These are phyloP conservation scores for Amoebophrya sp. DNA, from an alignment of 169 alveolate genomes.

Conservation along the genomic window DNA sequence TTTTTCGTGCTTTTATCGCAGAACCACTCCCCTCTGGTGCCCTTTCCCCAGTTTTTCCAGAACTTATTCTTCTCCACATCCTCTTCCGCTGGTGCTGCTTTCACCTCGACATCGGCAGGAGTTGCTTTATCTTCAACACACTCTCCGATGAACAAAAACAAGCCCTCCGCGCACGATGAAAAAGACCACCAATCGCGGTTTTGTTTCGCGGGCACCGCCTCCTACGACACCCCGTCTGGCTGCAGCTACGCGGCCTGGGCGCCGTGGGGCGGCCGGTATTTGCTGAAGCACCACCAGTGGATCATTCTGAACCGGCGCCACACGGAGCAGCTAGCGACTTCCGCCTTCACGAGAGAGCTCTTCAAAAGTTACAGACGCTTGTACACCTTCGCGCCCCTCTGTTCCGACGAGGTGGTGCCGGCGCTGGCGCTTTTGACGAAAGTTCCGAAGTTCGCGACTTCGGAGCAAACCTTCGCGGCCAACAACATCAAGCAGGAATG, in stretches of 20 bases:
- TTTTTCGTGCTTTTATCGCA: neutral
- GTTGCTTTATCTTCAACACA: too few species aligned
- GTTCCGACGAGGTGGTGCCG: neutral
- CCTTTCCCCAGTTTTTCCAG: neutral
- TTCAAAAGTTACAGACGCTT: neutral
- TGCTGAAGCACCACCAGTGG: slow-evolving; percentile 4
- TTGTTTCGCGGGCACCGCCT: neutral
- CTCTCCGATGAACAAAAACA: too few species aligned
- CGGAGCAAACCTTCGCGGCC: neutral
- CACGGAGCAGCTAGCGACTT: neutral
- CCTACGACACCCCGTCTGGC: neutral
- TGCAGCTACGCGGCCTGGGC: slow-evolving; percentile 18
- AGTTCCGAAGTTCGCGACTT: neutral
- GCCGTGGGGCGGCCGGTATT: neutral
- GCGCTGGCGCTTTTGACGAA: neutral
- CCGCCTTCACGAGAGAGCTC: neutral
- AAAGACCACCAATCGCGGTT: neutral
- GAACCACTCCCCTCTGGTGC: neutral
- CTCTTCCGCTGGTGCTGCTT: too few species aligned
- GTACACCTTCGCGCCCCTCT: neutral
- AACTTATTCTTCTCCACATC: too few species aligned
- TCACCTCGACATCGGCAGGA: too few species aligned
- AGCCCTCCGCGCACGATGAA: too few species aligned
- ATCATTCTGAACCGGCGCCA: neutral
- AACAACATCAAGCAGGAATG: neutral